Conservation (phyloP, 331 rosid species). For the Acacia concinna region DNA sequence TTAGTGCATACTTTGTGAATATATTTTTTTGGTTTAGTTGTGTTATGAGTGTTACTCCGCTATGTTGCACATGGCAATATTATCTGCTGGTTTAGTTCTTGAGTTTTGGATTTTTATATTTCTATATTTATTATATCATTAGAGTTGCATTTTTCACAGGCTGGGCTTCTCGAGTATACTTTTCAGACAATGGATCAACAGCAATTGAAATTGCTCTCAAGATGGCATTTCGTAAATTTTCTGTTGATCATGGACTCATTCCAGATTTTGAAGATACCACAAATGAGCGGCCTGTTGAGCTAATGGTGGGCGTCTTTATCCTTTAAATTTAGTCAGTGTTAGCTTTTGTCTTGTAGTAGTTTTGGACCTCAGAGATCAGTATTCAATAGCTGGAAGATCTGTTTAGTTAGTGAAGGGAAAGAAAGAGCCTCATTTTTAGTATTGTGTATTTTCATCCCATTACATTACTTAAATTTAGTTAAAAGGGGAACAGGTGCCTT, state of each 20-base stretch:
- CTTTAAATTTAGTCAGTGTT: conserved; percentile 25
- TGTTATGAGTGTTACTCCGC: conserved; percentile 10
- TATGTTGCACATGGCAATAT: conserved; percentile 11
- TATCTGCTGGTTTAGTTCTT: conserved; percentile 25
- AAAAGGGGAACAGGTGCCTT: background rate
- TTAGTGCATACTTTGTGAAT: conserved; percentile 21
- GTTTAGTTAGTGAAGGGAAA: conserved; percentile 14
- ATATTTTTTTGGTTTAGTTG: conserved; percentile 24
- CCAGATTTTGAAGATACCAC: conserved; percentile 40
- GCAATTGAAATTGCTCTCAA: conserved; percentile 96
- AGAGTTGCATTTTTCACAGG: conserved; percentile 43
- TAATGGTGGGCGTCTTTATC: conserved; percentile 56
- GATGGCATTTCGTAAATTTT: conserved; percentile 97
- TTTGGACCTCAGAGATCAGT: conserved; percentile 11
- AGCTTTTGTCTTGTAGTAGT: conserved; percentile 20
- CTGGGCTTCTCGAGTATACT: conserved; percentile 89
- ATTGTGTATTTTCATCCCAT: background rate
- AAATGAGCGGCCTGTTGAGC: conserved; percentile 50
- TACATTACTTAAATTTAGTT: background rate
- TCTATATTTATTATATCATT: conserved; percentile 13
- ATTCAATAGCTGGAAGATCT: conserved; percentile 14
- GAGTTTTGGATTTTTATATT: conserved; percentile 3
- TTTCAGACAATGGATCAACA: conserved; percentile 96
- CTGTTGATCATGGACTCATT: conserved; percentile 63
- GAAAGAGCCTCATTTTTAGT: background rate